phyloP scores from a whole-genome alignment of 768 basidiomycete species.

The Calocybe indica region DNA sequence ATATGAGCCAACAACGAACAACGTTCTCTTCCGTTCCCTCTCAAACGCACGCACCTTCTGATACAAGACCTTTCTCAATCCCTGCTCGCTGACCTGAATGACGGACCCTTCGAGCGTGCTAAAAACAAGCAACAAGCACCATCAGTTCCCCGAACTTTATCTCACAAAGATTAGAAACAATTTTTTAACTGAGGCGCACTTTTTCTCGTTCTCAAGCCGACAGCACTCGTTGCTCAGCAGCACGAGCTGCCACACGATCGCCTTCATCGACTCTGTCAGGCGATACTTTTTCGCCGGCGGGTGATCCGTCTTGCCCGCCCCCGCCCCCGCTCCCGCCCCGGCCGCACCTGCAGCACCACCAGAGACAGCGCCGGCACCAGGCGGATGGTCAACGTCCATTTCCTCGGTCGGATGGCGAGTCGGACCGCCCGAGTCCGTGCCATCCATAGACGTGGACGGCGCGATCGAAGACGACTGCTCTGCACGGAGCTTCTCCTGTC shows the following conservation, averaged over 20 bases:
- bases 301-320: slow-evolving; percentile 20
- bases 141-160: slow-evolving; percentile 2
- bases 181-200: slow-evolving; percentile 38
- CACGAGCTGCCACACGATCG: slow-evolving; percentile 74
- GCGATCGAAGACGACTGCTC: slow-evolving; percentile 10
- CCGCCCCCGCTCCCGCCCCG: not conserved
- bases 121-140: too few relatives aligned
- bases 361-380: slow-evolving; percentile 2
- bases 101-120: slow-evolving; percentile 61
- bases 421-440: slow-evolving; percentile 30
- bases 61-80: slow-evolving; percentile 72
- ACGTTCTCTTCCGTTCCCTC: not conserved
- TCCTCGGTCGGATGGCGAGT: slow-evolving; percentile 43
- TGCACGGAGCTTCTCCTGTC: slow-evolving; percentile 48
- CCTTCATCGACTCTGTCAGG: slow-evolving; percentile 78
- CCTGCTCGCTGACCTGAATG: slow-evolving; percentile 75
- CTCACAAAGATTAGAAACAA: slow-evolving; percentile 1
- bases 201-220: slow-evolving; percentile 60
- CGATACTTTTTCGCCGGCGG: slow-evolving; percentile 75
- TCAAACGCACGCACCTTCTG: slow-evolving; percentile 47
- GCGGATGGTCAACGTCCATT: slow-evolving; percentile 30
- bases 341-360: not conserved
- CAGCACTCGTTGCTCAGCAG: slow-evolving; percentile 80
- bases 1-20: not conserved
- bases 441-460: slow-evolving; percentile 19